These are phyloP conservation scores for Phialophora macrospora DNA, from an alignment of 2,329 filamentous ascomycete species.

Conservation along the genomic window DNA sequence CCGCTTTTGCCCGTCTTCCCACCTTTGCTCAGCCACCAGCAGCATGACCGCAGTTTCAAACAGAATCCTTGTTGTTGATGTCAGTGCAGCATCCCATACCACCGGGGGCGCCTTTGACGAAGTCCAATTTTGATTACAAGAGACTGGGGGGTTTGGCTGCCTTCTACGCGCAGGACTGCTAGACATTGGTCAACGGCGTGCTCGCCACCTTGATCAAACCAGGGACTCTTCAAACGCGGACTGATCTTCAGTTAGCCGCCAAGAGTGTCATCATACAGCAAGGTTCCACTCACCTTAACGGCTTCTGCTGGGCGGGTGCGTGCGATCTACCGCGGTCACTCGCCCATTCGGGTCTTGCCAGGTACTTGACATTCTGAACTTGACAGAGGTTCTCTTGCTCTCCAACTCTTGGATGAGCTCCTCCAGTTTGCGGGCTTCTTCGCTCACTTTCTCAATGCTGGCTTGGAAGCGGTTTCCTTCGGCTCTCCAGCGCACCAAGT, in stretches of 20 bases:
- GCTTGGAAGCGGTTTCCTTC: slow-evolving; percentile 34
- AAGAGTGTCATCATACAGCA: not conserved
- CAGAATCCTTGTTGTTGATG: not conserved
- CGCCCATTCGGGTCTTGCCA: slow-evolving; percentile 6
- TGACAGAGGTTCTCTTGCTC: slow-evolving; percentile 22
- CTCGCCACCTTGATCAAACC: not conserved
- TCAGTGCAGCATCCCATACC: slow-evolving; percentile 2
- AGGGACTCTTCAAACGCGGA: not conserved
- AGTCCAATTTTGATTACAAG: not conserved
- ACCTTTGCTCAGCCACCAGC: slow-evolving; percentile 8
- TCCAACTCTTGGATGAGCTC: slow-evolving; percentile 33
- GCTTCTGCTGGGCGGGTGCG: not conserved
- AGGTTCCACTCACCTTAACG: slow-evolving; percentile 4
- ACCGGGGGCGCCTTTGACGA: not conserved
- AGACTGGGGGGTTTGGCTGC: not conserved
- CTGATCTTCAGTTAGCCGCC: slow-evolving; percentile 18
- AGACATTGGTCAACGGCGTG: not conserved
- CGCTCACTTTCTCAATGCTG: slow-evolving; percentile 35
- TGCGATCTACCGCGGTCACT: not conserved
- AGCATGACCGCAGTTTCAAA: not conserved
- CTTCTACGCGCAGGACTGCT: not conserved
- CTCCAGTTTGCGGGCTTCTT: slow-evolving; percentile 27
- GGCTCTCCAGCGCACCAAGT: slow-evolving; percentile 36
- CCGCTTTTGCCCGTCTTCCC: not conserved
- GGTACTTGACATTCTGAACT: slow-evolving; percentile 2